These are phyloP conservation scores for Chrysosporium keratinophilum DNA, from an alignment of 2,329 filamentous ascomycete species.

Conservation along the genomic window DNA sequence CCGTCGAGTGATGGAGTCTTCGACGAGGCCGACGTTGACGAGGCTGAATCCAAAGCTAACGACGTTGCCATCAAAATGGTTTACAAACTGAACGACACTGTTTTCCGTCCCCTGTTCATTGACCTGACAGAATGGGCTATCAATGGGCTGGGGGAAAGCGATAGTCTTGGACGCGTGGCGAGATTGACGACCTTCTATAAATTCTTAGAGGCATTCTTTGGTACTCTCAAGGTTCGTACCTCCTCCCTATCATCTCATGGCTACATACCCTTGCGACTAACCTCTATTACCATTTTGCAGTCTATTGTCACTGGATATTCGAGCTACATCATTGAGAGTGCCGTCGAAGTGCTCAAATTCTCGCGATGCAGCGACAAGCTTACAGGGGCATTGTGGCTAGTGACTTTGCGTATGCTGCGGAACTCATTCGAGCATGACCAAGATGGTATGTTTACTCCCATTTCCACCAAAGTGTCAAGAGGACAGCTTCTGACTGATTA, in stretches of 20 bases:
- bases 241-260: slow-evolving; percentile 9
- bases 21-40: slow-evolving; percentile 41
- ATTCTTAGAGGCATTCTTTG: slow-evolving; percentile 71
- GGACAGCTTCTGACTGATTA: slow-evolving; percentile 2
- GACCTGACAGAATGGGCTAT: slow-evolving; percentile 74
- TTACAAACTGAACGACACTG: slow-evolving; percentile 89
- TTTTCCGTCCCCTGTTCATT: slow-evolving; percentile 84
- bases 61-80: slow-evolving; percentile 76
- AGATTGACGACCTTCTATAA: slow-evolving; percentile 69
- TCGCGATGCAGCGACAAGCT: slow-evolving; percentile 34
- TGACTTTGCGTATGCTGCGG: slow-evolving; percentile 59
- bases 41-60: slow-evolving; percentile 56
- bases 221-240: slow-evolving; percentile 57
- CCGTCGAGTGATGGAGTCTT: slow-evolving; percentile 27
- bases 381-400: slow-evolving; percentile 55
- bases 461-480: not conserved
- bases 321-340: slow-evolving; percentile 69
- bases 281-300: slow-evolving; percentile 25
- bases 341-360: slow-evolving; percentile 50
- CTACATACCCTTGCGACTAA: not conserved
- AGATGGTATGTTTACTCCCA: slow-evolving; percentile 45
- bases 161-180: slow-evolving; percentile 47
- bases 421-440: slow-evolving; percentile 80
- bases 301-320: slow-evolving; percentile 91
- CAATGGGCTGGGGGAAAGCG: slow-evolving; percentile 51